Percentiles rank a stretch among this genome's conserved stretches.
Evolutionary conservation across 2,329 filamentous ascomycete genomes (phyloP).

Genomic region (Tolypocladium endophyticum): DNA sequence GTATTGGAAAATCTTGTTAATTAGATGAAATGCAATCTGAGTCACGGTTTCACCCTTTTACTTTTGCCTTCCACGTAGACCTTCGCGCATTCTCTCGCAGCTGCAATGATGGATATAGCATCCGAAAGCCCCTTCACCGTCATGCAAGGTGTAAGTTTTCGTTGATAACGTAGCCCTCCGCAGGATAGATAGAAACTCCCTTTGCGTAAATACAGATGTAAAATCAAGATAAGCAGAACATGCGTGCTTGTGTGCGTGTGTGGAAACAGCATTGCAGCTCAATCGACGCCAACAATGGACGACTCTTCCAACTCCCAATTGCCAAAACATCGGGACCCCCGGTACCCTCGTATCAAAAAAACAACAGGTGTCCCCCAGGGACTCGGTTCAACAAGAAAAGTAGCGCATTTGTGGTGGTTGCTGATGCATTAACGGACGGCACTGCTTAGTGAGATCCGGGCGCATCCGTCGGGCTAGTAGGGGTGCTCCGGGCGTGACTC

Average conservation of each 20-base stretch:
- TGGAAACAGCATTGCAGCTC: not conserved
- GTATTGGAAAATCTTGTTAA: not conserved
- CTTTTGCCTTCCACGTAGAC: not conserved
- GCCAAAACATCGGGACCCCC: constrained; percentile 1
- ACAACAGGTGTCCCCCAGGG: not conserved
- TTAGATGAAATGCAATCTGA: not conserved
- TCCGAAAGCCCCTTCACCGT: not conserved
- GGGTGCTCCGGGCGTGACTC: constrained; percentile 41
- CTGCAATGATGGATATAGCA: not conserved
- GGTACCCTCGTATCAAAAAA: constrained; percentile 4
- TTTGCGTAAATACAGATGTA: not conserved
- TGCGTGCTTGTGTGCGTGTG: not conserved
- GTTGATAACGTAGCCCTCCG: not conserved
- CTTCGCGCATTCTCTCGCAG: not conserved
- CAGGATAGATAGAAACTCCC: not conserved
- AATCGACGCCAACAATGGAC: not conserved
- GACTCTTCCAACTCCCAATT: constrained; percentile 4
- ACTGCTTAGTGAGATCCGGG: constrained; percentile 17
- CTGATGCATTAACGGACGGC: not conserved
- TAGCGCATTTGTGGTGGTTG: not conserved
- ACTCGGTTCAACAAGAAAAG: not conserved
- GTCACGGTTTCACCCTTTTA: not conserved
- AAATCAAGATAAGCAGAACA: not conserved
- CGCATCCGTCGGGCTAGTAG: constrained; percentile 45
- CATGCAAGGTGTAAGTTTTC: not conserved